Percentiles rank a stretch among this genome's conserved stretches.
These are phyloP conservation scores for Claviceps sp. DNA, from an alignment of 2,329 filamentous ascomycete genomes.

Conservation along the genomic window DNA sequence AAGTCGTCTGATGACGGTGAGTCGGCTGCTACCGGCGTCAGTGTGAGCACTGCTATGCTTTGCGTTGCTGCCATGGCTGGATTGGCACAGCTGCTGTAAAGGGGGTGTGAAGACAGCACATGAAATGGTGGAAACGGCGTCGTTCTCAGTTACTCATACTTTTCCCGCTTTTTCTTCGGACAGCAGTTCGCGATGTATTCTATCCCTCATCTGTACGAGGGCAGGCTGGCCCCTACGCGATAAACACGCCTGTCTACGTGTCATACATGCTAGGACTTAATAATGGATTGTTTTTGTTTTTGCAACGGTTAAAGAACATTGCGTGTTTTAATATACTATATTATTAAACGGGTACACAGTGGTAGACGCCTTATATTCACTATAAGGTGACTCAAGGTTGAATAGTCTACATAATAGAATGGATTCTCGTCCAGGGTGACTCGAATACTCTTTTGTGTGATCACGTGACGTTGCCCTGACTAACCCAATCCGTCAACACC, in stretches of 20 bases:
- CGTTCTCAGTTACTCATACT: conserved; percentile 20
- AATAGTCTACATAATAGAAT: background rate
- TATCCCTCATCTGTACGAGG: conserved; percentile 13
- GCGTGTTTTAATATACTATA: no score
- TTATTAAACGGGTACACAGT: background rate
- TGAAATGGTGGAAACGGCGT: conserved; percentile 22
- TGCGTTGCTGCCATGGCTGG: conserved; percentile 33
- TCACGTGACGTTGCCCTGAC: no score
- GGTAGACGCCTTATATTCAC: no score
- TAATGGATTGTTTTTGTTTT: conserved; percentile 28
- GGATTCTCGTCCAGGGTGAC: no score
- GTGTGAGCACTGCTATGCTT: conserved; percentile 33
- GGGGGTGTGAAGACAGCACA: conserved; percentile 9
- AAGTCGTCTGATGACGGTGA: conserved; percentile 19
- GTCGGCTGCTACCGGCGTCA: conserved; percentile 30
- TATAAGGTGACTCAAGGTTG: no score
- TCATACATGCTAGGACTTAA: conserved; percentile 28
- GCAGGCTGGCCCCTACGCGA: conserved; percentile 14
- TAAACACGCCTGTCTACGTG: conserved; percentile 6
- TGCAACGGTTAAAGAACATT: background rate
- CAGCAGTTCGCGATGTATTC: conserved; percentile 21
- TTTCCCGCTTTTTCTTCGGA: conserved; percentile 21
- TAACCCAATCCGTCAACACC: no score
- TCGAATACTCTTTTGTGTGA: no score
- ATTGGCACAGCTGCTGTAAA: conserved; percentile 39